These are phyloP conservation scores for Tylopilus vinaceipallidus DNA, from an alignment of 768 basidiomycete genomes.

Conservation along the genomic window DNA sequence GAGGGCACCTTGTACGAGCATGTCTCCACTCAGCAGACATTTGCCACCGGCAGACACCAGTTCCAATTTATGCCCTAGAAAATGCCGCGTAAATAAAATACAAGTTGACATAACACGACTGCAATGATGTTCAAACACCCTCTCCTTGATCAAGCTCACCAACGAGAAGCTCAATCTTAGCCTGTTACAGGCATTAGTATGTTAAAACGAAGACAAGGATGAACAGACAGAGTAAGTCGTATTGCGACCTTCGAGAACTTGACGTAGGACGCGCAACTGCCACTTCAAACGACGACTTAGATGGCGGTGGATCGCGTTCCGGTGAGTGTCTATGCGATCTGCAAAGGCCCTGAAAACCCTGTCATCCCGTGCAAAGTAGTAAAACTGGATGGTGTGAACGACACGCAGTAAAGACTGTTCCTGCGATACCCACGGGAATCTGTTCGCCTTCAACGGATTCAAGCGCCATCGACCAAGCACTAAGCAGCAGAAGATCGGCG, in stretches of 20 bases:
- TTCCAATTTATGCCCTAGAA: background rate
- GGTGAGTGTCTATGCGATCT: conserved; percentile 39
- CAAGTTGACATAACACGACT: background rate
- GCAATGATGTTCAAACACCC: conserved; percentile 37
- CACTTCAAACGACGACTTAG: conserved; percentile 60
- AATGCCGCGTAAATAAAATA: background rate
- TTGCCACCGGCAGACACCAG: background rate
- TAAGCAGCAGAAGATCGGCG: conserved; percentile 79
- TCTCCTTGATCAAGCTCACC: conserved; percentile 65
- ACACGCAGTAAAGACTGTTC: background rate
- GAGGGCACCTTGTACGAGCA: conserved; percentile 81
- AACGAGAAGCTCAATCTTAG: conserved; percentile 61
- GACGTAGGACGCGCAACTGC: conserved; percentile 65
- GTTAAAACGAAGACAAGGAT: background rate
- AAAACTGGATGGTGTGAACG: conserved; percentile 43
- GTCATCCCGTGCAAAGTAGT: conserved; percentile 92
- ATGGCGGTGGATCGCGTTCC: conserved; percentile 44
- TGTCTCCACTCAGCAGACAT: background rate
- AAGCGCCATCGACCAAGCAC: conserved; percentile 69
- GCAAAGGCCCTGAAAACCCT: conserved; percentile 73
- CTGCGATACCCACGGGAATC: conserved; percentile 61
- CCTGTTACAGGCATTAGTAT: conserved; percentile 33
- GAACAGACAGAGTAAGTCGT: conserved; percentile 62
- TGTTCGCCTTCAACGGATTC: conserved; percentile 57
- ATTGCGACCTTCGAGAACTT: conserved; percentile 63